Evolutionary conservation across 225 moss, liverwort and hornwort genomes (phyloP).

Genomic region (Lunularia cruciata): DNA sequence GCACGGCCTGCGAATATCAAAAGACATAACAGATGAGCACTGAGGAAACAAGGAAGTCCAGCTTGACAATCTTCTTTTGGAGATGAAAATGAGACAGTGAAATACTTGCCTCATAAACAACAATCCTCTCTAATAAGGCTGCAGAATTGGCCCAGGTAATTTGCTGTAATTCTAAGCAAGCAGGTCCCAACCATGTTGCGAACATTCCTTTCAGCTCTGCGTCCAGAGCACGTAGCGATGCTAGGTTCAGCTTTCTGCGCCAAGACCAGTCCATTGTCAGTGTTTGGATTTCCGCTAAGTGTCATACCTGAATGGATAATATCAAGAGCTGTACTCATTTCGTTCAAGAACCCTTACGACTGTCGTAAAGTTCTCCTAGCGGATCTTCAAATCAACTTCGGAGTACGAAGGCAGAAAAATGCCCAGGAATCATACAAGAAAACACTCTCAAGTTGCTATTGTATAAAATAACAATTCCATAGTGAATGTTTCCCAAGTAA

Average conservation of each 20-base stretch:
- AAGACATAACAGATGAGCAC: not conserved
- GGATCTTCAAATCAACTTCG: too few species aligned
- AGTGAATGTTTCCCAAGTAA: too few species aligned
- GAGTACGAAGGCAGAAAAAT: too few species aligned
- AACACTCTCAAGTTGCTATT: too few species aligned
- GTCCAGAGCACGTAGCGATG: constrained; percentile 84
- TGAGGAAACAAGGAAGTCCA: not conserved
- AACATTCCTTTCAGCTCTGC: constrained; percentile 82
- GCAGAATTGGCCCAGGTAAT: constrained; percentile 92
- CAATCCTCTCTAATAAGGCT: constrained; percentile 87
- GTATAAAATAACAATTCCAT: too few species aligned
- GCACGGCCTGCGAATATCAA: constrained; percentile 69
- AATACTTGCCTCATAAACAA: constrained; percentile 73
- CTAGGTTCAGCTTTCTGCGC: constrained; percentile 68
- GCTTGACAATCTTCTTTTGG: too few species aligned
- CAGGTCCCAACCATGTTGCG: constrained; percentile 90
- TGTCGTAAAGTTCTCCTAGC: too few species aligned
- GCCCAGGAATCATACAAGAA: too few species aligned
- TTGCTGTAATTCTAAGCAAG: constrained; percentile 83
- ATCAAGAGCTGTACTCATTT: too few species aligned
- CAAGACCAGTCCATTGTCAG: constrained; percentile 1
- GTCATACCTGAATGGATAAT: too few species aligned
- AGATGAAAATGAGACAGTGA: not conserved
- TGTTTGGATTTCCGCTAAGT: too few species aligned
- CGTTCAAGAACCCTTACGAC: too few species aligned